Evolutionary conservation across 2,329 filamentous ascomycete species (phyloP), one percentile per base, ranked within the genome.

Genomic region (Botryotinia narcissicola): DNA sequence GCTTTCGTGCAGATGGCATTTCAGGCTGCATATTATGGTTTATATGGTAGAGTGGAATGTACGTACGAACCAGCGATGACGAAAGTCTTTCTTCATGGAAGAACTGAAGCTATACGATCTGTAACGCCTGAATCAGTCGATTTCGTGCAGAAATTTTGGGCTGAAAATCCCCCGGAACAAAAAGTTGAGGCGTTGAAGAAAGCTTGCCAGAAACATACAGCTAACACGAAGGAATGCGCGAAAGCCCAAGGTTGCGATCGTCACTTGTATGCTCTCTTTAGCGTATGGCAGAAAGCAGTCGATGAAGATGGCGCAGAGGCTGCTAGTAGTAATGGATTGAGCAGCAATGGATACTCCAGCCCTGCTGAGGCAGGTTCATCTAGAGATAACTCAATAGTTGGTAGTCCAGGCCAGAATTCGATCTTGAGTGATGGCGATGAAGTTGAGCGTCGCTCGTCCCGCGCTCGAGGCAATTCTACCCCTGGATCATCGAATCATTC

Each of bases 1-100:
- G 96, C 96, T 0, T 99, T 97, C 81, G 93, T 99, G 32, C 96
- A 99, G 82, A 98, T 99, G 95, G 96, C 96, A 0, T 98, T 98
- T 84, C 96, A 99, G 82, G 95, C 95, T 7, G 95, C 96, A 1
- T 98, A 99, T 85, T 99, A 98, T 80, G 96, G 96, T 2, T 87
- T 99, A 12, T 99, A 98, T 79, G 96, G 96, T 4, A 90, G 94
- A 7, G 90, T 97, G 1, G 96, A 98, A 82, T 97, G 94, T 81
- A 96, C 95, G 0, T 99, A 99, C 81, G 96, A 99, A 83, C 96
- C 96, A 12, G 95, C 96, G 60, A 98, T 99, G 96, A 99, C 96
- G 70, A 99, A 99, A 82, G 86, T 92, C 74, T 99, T 90, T 83
- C 89, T 97, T 74, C 96, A 98, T 81, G 96, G 96, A 18, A 92